Percentiles rank a stretch among this genome's conserved stretches.
Conservation (phyloP, 176 grass and related monocot species). For the Raddia distichophylla region DNA sequence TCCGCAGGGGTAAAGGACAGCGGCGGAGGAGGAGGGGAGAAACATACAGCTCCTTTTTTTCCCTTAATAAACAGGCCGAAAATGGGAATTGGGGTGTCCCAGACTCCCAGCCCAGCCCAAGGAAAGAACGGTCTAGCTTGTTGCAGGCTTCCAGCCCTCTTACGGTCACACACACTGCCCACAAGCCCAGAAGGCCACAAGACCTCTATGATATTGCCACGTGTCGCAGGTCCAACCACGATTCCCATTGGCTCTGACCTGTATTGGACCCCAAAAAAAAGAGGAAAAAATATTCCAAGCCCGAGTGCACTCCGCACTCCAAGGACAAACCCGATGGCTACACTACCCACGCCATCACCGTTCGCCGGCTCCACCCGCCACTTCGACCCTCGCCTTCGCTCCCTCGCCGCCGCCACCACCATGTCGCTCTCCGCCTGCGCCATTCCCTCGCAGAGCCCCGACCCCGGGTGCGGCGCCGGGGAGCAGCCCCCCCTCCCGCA, state of each 20-base stretch:
- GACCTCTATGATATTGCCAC: neutral
- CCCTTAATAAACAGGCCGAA: no score
- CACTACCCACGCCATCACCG: conserved; percentile 37
- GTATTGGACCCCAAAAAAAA: neutral
- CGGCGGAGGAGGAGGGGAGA: no score
- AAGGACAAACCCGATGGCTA: conserved; percentile 34
- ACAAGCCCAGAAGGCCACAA: neutral
- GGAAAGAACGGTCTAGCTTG: neutral
- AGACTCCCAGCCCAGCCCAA: neutral
- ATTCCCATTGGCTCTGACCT: conserved; percentile 6
- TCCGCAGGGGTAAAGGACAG: no score
- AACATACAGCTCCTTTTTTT: no score
- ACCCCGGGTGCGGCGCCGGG: conserved; percentile 3
- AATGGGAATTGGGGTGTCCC: no score
- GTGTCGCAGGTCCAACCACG: conserved; percentile 26
- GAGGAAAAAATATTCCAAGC: neutral
- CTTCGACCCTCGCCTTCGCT: conserved; percentile 51
- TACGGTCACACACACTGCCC: neutral
- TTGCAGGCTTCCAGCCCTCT: neutral
- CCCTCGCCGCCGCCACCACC: neutral
- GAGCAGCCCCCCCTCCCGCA: conserved; percentile 40
- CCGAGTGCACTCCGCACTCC: neutral
- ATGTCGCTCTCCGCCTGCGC: conserved; percentile 10
- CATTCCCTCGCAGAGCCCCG: neutral
- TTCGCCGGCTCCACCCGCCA: conserved; percentile 45